These are phyloP conservation scores for Globisporangium yorkense DNA, from an alignment of 352 stramenopile genomes.

Conservation along the genomic window DNA sequence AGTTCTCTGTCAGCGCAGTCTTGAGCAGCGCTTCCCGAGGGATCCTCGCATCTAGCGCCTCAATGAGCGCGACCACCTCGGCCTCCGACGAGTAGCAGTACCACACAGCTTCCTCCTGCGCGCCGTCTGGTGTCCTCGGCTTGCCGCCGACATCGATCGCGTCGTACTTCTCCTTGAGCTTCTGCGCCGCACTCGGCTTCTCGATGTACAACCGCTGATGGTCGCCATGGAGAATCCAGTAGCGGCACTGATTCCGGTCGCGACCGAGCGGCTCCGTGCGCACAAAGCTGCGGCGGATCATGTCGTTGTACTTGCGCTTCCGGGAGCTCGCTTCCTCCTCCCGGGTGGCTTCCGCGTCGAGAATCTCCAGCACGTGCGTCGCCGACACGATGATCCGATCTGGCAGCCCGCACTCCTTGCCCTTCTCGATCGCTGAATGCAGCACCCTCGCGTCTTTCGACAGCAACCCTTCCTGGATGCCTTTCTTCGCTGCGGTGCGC, in stretches of 20 bases:
- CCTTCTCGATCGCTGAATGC: conserved; percentile 59
- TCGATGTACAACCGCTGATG: conserved; percentile 65
- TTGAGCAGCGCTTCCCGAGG: conserved; percentile 43
- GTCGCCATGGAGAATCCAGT: conserved; percentile 78
- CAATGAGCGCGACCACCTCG: conserved; percentile 53
- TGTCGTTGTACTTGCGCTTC: conserved; percentile 56
- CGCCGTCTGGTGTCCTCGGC: not conserved
- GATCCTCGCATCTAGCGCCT: conserved; percentile 46
- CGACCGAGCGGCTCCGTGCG: conserved; percentile 69
- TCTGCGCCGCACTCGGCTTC: conserved; percentile 32
- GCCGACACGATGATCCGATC: conserved; percentile 66
- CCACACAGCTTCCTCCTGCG: conserved; percentile 36
- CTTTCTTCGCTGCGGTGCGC: conserved; percentile 49
- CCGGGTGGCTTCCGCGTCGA: conserved; percentile 56
- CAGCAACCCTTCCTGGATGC: conserved; percentile 54
- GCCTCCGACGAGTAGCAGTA: conserved; percentile 60
- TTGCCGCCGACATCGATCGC: not conserved
- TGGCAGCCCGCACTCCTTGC: conserved; percentile 56
- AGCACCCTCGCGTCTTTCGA: conserved; percentile 54
- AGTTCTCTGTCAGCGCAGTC: conserved; percentile 49
- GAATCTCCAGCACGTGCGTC: conserved; percentile 67
- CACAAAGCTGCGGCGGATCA: conserved; percentile 65
- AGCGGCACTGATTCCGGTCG: conserved; percentile 47
- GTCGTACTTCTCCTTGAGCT: conserved; percentile 35
- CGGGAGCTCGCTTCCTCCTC: conserved; percentile 58